Base-by-base conservation (phyloP, 805 yeast species). In the Kodamaea kaohsiungensis region DNA sequence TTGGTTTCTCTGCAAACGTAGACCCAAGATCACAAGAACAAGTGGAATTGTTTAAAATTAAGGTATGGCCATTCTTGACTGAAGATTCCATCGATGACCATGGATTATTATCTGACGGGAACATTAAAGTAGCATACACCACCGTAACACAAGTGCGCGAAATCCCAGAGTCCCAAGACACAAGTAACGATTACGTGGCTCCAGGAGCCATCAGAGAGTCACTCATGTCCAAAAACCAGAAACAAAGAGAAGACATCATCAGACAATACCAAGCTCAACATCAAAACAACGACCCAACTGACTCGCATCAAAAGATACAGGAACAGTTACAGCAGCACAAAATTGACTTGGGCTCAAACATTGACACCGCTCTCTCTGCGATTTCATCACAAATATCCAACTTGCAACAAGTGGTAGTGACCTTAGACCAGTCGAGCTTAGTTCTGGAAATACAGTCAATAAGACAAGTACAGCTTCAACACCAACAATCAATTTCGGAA, bases 21-120 rank as follows among this genome's bases (percentile, higher is more conserved):
- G 63, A 56, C 40, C 70, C 82, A 30, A 64, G 63, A 1, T 73
- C 80, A 35, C 64, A 61, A 38, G 93, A 88, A 64, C 78, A 79
- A 25, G 86, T 83, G 68, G 96, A 89, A 68, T 64, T 89, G 6
- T 72, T 88, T 59, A 79, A 80, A 63, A 67, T 88, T 61, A 78
- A 82, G 43, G 76, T 82, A 1, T 88, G 80, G 70, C 76, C 79
- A 49, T 74, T 76, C 37, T 75, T 87, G 19, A 72, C 82, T 3
- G 76, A 75, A 52, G 87, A 83, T 59, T 81, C 87, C 2, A 67
- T 77, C 46, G 85, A 83, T 53, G 86, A 84, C 56, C 85, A 84
- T 59, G 85, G 82, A 1, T 60, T 76, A 19, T 65, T 74, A 59
- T 56, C 84, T 30, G 77, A 75, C 53, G 73, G 81, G 12, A 64